phyloP scores from a whole-genome alignment of 768 basidiomycete genomes.

The Pleurotus ostreatus region DNA sequence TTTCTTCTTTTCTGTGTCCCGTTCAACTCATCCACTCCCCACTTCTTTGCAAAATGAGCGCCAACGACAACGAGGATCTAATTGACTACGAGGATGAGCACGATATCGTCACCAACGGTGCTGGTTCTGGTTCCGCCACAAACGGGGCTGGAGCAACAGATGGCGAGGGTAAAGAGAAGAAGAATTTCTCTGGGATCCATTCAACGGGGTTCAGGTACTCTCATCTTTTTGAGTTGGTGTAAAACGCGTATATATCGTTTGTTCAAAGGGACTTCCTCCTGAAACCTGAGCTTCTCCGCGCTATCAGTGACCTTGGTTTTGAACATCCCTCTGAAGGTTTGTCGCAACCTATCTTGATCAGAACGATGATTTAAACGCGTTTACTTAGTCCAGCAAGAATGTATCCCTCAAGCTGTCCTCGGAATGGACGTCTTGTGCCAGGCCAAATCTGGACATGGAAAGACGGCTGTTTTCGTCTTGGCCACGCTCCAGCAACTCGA shows the following conservation, averaged over 20 bases:
- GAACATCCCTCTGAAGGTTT: constrained; percentile 99
- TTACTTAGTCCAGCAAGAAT: constrained; percentile 93
- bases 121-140: constrained; percentile 33
- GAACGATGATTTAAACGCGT: not conserved
- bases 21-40: constrained; percentile 17
- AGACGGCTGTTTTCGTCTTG: constrained; percentile 98
- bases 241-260: constrained; percentile 16
- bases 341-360: constrained; percentile 13
- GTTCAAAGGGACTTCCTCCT: constrained; percentile 85
- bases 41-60: constrained; percentile 52
- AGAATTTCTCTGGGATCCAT: constrained; percentile 99
- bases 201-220: constrained; percentile 97
- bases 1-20: constrained; percentile 22
- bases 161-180: constrained; percentile 77
- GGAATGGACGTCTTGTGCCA: constrained; percentile 99
- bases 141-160: constrained; percentile 48
- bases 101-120: constrained; percentile 65
- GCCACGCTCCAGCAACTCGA: constrained; percentile 98
- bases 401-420: constrained; percentile 98
- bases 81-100: constrained; percentile 95
- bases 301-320: constrained; percentile 99
- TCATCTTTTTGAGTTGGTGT: not conserved
- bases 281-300: constrained; percentile 94
- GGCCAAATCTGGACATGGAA: constrained; percentile 98
- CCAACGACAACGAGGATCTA: constrained; percentile 85